Conservation (phyloP, 2,329 filamentous ascomycete species). For the Colletotrichum camelliae region DNA sequence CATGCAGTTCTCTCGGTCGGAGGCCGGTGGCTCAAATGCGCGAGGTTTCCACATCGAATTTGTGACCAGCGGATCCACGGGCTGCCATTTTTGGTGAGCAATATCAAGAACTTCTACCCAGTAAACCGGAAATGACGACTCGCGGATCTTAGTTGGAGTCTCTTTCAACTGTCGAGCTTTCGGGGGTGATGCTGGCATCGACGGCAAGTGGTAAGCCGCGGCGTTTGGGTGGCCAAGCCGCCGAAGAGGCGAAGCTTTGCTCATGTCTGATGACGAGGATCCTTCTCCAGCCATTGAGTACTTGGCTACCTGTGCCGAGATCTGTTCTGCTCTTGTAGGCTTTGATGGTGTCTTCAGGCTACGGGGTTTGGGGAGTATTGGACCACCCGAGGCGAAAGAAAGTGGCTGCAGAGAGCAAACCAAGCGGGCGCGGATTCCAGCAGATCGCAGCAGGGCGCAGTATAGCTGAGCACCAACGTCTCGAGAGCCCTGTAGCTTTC, state of each 20-base stretch:
- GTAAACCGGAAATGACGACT: slow-evolving; percentile 83
- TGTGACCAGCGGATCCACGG: slow-evolving; percentile 85
- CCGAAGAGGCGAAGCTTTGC: slow-evolving; percentile 45
- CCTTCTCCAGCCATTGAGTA: slow-evolving; percentile 33
- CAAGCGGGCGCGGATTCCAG: slow-evolving; percentile 80
- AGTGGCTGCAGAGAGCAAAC: slow-evolving; percentile 91
- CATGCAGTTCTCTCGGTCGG: slow-evolving; percentile 77
- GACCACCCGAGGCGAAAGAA: slow-evolving; percentile 65
- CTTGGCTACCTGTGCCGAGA: slow-evolving; percentile 44
- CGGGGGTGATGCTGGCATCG: slow-evolving; percentile 42
- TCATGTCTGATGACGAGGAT: slow-evolving; percentile 31
- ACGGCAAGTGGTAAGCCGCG: slow-evolving; percentile 56
- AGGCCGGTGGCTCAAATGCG: slow-evolving; percentile 82
- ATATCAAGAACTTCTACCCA: slow-evolving; percentile 94
- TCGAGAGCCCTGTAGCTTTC: slow-evolving; percentile 76
- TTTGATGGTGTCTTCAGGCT: slow-evolving; percentile 35
- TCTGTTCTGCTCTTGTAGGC: slow-evolving; percentile 37
- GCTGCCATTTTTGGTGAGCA: slow-evolving; percentile 89
- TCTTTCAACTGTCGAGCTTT: slow-evolving; percentile 31
- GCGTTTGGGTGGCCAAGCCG: slow-evolving; percentile 61
- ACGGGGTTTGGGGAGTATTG: slow-evolving; percentile 49
- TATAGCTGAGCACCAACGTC: slow-evolving; percentile 92
- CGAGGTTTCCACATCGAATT: slow-evolving; percentile 75
- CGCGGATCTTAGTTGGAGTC: slow-evolving; percentile 55
- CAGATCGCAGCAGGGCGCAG: slow-evolving; percentile 83